Base-by-base conservation (phyloP, 495 filamentous ascomycete genomes). In the Hyaloscypha hepaticicola region DNA sequence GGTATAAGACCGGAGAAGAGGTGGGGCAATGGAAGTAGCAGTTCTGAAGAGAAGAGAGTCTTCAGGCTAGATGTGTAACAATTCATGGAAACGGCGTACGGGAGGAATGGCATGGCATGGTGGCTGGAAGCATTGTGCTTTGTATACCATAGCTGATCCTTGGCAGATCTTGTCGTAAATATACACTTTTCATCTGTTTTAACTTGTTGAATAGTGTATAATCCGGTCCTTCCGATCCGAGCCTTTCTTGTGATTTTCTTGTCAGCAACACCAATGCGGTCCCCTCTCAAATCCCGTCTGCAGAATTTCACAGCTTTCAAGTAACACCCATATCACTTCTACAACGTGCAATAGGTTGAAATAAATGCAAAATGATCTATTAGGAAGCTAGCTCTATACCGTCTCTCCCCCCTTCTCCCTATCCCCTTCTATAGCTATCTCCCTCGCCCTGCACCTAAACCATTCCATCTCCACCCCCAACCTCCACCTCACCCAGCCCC, bases 1-100 rank as follows among this genome's bases (percentile, higher is more conserved):
- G 33, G 94, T 99, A 60, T 99, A 82, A 26, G 5, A 45, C 14
- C 3, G 38, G 11, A 45, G 4, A 12, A 45, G 9, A 14, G 4
- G 1, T 19, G 16, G 38, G 14, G 14, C 11, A 45, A 19, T 16
- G 12, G 6, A 45, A 4, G 12, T 16, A 45, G 38, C 6, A 14
- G 6, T 1, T 33, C 12, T 6, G 12, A 45, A 19, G 38, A 45
- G 2, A 45, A 45, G 38, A 19, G 38, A n/a, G 31, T 34, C 12
- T 34, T 34, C 31, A 12, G 12, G 31, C 31, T 34, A 34, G 5
- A 45, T n/a, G 38, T 45, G 38, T 45, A 45, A 8, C 14, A 9
- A 8, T 4, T 45, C 16, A 14, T 16, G 14, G 38, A 16, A 16
- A 16, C 38, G 38, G 38, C 38, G 38, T 45, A 45, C 12, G 6